A percentile compares a stretch with the other conserved stretches of the same genome.
phyloP scores from a whole-genome alignment of 2,329 filamentous ascomycete genomes.

The Diplodia scrobiculata region DNA sequence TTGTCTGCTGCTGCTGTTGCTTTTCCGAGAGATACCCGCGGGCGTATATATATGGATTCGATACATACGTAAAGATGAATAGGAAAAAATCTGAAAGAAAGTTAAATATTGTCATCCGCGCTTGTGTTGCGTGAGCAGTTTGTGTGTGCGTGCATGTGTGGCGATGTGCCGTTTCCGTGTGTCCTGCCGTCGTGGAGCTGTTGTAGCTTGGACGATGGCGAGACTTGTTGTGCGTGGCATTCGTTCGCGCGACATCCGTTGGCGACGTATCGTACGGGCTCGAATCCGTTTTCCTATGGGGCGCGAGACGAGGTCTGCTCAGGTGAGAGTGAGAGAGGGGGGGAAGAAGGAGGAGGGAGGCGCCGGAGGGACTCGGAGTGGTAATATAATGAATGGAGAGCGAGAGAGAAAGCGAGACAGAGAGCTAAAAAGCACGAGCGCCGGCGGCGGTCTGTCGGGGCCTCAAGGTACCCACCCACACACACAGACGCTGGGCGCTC shows the following conservation, averaged over 20 bases:
- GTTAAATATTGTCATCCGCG: neutral
- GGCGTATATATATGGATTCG: neutral
- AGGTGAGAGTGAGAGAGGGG: neutral
- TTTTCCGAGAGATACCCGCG: conserved; percentile 7
- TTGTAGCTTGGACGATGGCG: neutral
- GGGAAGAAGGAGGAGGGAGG: neutral
- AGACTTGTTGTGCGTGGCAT: too few species aligned
- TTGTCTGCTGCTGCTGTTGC: neutral
- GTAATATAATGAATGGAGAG: neutral
- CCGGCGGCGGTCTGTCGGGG: neutral
- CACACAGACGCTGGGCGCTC: neutral
- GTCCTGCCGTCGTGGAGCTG: neutral
- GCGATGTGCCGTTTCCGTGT: neutral
- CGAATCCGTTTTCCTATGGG: too few species aligned
- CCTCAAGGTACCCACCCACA: neutral
- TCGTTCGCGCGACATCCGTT: neutral
- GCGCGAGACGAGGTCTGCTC: neutral
- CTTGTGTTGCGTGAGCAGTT: neutral
- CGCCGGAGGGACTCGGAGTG: neutral
- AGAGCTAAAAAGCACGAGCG: neutral
- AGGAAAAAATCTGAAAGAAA: neutral
- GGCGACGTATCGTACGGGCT: too few species aligned
- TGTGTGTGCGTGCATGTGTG: neutral
- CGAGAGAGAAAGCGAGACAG: too few species aligned
- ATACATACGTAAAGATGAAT: too few species aligned